Conservation (phyloP, 139 green algal species). For the Tetraselmis chui region DNA sequence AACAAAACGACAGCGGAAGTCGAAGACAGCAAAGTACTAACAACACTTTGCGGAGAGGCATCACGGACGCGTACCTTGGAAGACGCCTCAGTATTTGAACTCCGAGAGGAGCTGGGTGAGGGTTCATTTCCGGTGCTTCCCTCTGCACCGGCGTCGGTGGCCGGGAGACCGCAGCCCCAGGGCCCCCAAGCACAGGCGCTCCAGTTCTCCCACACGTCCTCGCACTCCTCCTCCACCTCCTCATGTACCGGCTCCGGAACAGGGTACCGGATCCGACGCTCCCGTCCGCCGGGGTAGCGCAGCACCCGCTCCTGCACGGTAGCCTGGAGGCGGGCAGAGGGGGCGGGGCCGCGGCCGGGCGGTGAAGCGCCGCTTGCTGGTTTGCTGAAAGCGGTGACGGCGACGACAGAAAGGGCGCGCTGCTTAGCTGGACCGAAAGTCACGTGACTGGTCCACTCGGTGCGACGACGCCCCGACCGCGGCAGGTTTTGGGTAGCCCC, state of each 20-base stretch:
- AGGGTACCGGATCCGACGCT: conserved; percentile 46
- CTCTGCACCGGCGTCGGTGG: not conserved
- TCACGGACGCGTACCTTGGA: too few species aligned
- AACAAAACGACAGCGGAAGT: too few species aligned
- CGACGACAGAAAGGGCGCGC: too few species aligned
- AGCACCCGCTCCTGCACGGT: conserved; percentile 26
- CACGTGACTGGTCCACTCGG: too few species aligned
- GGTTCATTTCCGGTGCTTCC: not conserved
- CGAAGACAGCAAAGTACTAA: too few species aligned
- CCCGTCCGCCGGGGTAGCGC: conserved; percentile 46
- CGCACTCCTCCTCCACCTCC: conserved; percentile 10
- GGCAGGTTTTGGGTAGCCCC: too few species aligned
- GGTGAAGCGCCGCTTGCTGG: not conserved
- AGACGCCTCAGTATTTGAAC: too few species aligned
- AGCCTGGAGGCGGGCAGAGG: not conserved
- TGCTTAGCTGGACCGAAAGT: too few species aligned
- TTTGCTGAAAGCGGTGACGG: not conserved
- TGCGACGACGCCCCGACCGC: too few species aligned
- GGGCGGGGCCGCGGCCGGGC: too few species aligned
- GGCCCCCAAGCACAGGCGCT: not conserved
- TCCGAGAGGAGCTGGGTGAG: too few species aligned
- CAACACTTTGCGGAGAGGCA: too few species aligned
- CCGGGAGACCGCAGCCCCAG: not conserved
- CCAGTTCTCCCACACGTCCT: conserved; percentile 8
- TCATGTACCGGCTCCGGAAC: conserved; percentile 8